Base-by-base conservation (phyloP, 1,284 basidiomycete genomes). In the Tilletia walkeri region DNA sequence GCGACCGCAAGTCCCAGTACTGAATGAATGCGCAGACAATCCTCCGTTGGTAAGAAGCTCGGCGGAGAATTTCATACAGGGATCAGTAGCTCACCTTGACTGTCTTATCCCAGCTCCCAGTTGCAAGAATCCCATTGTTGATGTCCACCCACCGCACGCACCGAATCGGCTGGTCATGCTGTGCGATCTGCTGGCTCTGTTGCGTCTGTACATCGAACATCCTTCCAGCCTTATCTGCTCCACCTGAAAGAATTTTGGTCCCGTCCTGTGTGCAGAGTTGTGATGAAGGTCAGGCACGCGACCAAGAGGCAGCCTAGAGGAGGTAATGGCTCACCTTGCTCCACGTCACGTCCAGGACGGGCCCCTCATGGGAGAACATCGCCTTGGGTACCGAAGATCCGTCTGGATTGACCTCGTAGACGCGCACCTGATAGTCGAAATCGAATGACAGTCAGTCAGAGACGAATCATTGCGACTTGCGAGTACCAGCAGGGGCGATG, bases 71-170 rank as follows among this genome's bases (percentile, higher is more conserved):
- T 30, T 2, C 2, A 1, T 30, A 63, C 14, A 14, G 6, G 48
- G 39, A 59, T 68, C 45, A 54, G 59, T 38, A 6, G 73, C 85
- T 48, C 68, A 92, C 91, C 87, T 93, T 94, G 78, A 95, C 83
- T 14, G 90, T 92, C 85, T 93, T 93, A 83, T 96, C 94, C 93
- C 93, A 96, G 68, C 91, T 91, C 1, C 92, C 93, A 0, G 93
- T 95, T 16, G 89, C 90, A 48, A 94, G 86, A 70, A 93, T 88
- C 9, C 90, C 89, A 84, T 80, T 89, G 85, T 80, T 83, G 7
- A 89, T 89, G 74, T 92, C 91, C 67, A 93, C 87, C 89, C 90
- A 94, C 69, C 88, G 87, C 47, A 94, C 88, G 70, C 87, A 88
- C 76, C 89, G 90, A 75, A 96, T 89, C 1, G 93, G 90, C 68